A percentile compares a stretch with the other conserved stretches of the same genome.
These are phyloP conservation scores for Colletotrichum sp. DNA, from an alignment of 2,329 filamentous ascomycete genomes.

Conservation along the genomic window DNA sequence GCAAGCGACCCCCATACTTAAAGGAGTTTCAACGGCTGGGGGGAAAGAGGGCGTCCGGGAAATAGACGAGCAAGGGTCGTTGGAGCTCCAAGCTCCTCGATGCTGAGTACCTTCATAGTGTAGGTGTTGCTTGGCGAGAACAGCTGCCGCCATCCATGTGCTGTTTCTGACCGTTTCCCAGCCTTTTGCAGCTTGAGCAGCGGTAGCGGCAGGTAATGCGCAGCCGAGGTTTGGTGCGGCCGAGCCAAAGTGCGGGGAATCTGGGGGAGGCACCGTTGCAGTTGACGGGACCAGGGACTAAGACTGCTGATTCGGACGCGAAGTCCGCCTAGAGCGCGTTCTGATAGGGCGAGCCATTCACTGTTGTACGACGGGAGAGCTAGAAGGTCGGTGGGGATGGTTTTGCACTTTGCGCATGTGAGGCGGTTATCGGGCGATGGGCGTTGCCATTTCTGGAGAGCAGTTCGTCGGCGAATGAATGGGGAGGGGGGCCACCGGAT, in stretches of 20 bases:
- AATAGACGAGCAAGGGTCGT: neutral
- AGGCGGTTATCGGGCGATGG: neutral
- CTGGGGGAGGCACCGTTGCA: neutral
- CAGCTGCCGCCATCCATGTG: neutral
- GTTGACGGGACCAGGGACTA: neutral
- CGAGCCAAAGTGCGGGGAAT: constrained; percentile 9
- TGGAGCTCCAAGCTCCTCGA: neutral
- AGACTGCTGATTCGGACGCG: neutral
- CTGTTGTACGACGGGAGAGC: neutral
- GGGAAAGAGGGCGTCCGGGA: neutral
- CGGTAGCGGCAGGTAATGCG: neutral
- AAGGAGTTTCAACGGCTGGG: neutral
- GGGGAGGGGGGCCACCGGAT: neutral
- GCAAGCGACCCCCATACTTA: neutral
- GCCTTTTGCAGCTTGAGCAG: neutral
- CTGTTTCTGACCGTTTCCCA: neutral
- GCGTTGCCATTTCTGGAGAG: constrained; percentile 12
- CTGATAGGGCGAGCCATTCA: constrained; percentile 2
- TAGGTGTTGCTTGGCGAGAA: neutral
- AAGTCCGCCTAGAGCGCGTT: neutral
- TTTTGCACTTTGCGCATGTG: neutral
- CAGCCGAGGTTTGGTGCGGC: constrained; percentile 15
- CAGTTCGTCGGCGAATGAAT: constrained; percentile 4
- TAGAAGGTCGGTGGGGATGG: neutral
- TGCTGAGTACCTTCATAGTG: neutral